Conservation (phyloP, 2,329 filamentous ascomycete species). For the Rhinocladiella similis region DNA sequence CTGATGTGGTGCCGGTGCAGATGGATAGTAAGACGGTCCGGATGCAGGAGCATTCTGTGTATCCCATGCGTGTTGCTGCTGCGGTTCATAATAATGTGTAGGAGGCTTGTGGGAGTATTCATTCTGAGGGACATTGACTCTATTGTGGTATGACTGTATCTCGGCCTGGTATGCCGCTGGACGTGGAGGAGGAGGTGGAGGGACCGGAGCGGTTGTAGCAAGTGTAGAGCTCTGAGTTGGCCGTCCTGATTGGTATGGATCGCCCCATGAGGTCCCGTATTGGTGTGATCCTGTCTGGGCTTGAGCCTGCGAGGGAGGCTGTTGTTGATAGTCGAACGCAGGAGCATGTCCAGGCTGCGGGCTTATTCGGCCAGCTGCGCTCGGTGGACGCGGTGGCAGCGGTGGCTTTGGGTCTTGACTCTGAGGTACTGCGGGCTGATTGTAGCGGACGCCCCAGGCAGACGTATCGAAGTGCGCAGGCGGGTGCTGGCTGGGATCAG, state of each 20-base stretch:
- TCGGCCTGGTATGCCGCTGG: constrained; percentile 40
- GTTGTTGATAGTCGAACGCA: constrained; percentile 14
- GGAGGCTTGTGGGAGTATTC: constrained; percentile 35
- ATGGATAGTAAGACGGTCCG: constrained; percentile 15
- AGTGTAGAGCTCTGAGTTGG: constrained; percentile 24
- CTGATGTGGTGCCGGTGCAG: constrained; percentile 8
- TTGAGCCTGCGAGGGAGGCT: constrained; percentile 3
- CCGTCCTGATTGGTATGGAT: constrained; percentile 23
- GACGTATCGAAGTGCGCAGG: constrained; percentile 35
- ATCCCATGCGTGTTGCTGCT: constrained; percentile 23
- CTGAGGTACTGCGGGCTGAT: constrained; percentile 17
- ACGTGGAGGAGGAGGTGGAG: constrained; percentile 44
- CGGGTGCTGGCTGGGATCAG: constrained; percentile 8
- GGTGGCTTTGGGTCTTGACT: constrained; percentile 19
- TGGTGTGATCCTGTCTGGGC: constrained; percentile 15
- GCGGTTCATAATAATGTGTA: constrained; percentile 36
- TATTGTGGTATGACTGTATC: constrained; percentile 29
- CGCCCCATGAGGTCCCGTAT: constrained; percentile 21
- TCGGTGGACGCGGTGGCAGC: constrained; percentile 29
- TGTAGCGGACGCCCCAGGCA: constrained; percentile 45
- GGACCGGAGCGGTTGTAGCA: constrained; percentile 28
- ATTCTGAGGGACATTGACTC: constrained; percentile 33
- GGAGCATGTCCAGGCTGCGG: constrained; percentile 14
- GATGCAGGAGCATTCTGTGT: constrained; percentile 10
- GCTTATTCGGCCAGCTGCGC: constrained; percentile 19